A percentile compares a stretch with the other conserved stretches of the same genome.
Conservation (phyloP, 2,329 filamentous ascomycete species). For the Tolypocladium capitatum region DNA sequence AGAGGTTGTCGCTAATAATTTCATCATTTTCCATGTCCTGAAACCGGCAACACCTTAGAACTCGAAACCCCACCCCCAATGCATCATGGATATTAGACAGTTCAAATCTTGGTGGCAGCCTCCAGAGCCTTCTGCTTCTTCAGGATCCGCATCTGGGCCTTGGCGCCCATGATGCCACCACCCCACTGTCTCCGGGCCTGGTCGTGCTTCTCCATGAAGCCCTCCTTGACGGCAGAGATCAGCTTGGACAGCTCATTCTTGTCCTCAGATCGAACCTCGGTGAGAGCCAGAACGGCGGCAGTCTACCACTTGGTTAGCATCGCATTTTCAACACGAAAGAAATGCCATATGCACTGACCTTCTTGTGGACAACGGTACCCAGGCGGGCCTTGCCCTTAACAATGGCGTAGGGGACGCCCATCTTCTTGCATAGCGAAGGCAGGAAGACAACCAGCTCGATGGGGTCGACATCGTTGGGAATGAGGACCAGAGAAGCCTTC, state of each 20-base stretch:
- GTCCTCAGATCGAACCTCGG: conserved; percentile 95
- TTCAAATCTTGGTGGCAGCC: conserved; percentile 93
- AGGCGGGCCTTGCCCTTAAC: conserved; percentile 99
- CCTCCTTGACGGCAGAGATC: conserved; percentile 91
- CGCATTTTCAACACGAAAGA: not conserved
- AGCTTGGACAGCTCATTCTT: conserved; percentile 98
- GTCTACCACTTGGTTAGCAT: conserved; percentile 42
- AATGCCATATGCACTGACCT: conserved; percentile 40
- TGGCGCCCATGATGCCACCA: conserved; percentile 97
- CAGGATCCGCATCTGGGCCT: conserved; percentile 64
- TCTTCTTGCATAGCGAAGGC: conserved; percentile 98
- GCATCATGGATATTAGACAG: conserved; percentile 25
- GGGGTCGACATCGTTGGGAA: conserved; percentile 98
- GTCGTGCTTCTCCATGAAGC: conserved; percentile 93
- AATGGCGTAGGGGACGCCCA: conserved; percentile 98
- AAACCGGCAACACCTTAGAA: conserved; percentile 28
- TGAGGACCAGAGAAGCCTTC: conserved; percentile 96
- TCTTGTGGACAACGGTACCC: conserved; percentile 99
- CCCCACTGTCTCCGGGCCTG: conserved; percentile 88
- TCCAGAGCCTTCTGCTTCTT: conserved; percentile 95
- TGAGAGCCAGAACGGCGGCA: conserved; percentile 86
- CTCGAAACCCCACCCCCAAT: conserved; percentile 26
- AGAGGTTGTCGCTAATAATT: conserved; percentile 22
- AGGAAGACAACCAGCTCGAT: conserved; percentile 99
- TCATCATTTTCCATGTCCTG: conserved; percentile 27